Evolutionary conservation across 805 yeast genomes (phyloP), one percentile per base, ranked within the genome.

Genomic region (Candida takata): DNA sequence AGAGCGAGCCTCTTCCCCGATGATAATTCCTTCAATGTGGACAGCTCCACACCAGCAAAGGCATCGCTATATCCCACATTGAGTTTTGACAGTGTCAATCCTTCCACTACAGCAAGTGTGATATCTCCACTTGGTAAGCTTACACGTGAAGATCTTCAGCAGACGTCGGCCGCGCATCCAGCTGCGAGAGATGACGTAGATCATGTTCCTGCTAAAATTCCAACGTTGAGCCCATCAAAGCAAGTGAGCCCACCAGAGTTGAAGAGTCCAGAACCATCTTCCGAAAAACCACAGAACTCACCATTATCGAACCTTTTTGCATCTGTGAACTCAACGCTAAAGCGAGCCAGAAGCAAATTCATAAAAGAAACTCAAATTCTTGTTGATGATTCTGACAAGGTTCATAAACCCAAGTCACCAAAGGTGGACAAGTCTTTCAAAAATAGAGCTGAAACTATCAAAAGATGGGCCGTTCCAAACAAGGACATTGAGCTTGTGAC

Each of bases 271-370:
- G 11, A 23, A 12, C 4, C 27, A 8, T 35, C 47, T 3, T 42
- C 48, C 10, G 17, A 21, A 7, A 35, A 35, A 14, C 8, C 18
- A 8, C 26, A 36, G 5, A 27, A 42, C n/a, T 53, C 58, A 2
- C 58, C 56, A 8, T 26, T 53, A 4, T 48, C 55, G 8, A 44
- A 40, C 30, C 24, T 51, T 12, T 49, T 52, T 34, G 42, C 53
- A 5, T 44, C 56, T 12, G 49, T 52, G 9, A 47, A 49, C 6
- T 46, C 54, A 3, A 48, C 54, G 1, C 29, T 54, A 23, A 41
- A 41, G 27, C 50, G 39, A 24, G 57, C 52, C 3, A 42, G 37
- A 15, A 43, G 41, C 10, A 49, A 42, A 28, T 48, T 50, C 20
- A 35, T 41, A n/a, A 41, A 31, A 27, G 51, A 46, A 28, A 38